A percentile compares a stretch with the other conserved stretches of the same genome.
These are phyloP conservation scores for Sechiopsis laciniata DNA, from an alignment of 306 rosid genomes.

Conservation along the genomic window DNA sequence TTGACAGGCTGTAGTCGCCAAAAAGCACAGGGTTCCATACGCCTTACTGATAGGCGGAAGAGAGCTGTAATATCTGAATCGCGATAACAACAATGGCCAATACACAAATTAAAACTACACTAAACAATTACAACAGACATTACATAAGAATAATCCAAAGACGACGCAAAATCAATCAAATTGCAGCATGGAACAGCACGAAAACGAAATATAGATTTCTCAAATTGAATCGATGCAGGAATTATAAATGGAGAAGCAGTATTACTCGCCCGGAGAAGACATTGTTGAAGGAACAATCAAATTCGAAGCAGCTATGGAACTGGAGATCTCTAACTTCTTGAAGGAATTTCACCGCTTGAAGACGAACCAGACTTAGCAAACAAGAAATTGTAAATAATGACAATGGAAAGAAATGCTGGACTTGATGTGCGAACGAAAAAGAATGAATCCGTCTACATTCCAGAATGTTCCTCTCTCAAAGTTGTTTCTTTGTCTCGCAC, in stretches of 20 bases:
- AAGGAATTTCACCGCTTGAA: neutral
- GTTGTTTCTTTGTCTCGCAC: neutral
- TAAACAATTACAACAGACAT: conserved; percentile 6
- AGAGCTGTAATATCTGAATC: conserved; percentile 60
- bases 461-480: neutral
- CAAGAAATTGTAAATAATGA: neutral
- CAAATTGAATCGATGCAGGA: neutral
- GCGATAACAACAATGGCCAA: conserved; percentile 13
- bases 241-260: conserved; percentile 14
- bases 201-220: neutral
- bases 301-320: conserved; percentile 6
- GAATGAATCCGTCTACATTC: neutral
- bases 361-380: neutral
- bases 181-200: neutral
- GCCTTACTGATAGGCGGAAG: conserved; percentile 94
- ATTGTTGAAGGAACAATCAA: conserved; percentile 39
- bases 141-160: neutral
- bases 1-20: conserved; percentile 51
- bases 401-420: neutral
- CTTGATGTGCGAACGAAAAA: neutral
- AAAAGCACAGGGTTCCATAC: conserved; percentile 71
- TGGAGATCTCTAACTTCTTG: neutral
- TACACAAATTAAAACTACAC: conserved; percentile 1
- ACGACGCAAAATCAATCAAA: neutral
- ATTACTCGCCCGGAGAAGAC: conserved; percentile 96